Evolutionary conservation across 352 stramenopile genomes (phyloP), one percentile per base, ranked within the genome.

Genomic region (Globisporangium viniferum): DNA sequence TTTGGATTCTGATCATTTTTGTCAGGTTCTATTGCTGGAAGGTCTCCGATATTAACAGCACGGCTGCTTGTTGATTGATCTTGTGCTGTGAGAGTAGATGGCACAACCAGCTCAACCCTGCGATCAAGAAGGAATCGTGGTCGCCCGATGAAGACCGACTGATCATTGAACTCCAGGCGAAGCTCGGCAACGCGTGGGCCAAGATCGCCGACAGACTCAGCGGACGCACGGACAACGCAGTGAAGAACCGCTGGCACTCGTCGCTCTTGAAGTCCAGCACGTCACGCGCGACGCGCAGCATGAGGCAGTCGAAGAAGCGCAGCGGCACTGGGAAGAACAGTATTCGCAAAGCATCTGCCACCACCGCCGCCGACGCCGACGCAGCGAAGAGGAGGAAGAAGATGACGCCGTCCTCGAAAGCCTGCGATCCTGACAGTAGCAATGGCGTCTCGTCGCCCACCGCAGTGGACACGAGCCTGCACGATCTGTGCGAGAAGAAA

Each of bases 201-300:
- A 78, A 78, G 33, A 87, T 89, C 46, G 76, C 78, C 55, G 68
- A 77, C 5, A 29, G 64, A 41, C 73, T 89, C 12, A 71, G 73
- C n/a, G 80, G 80, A 2, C 71, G 80, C 10, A 85, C 78, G 4
- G 80, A 85, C 56, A 89, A 87, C 49, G 73, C 76, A 1, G 71
- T 84, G 35, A 89, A 89, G 60, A 87, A 87, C 58, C 78, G 71
- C 7, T 89, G 80, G 78, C 70, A 85, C 20, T 76, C 73, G 15
- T 70, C 63, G 31, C 22, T 69, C 51, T 12, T 73, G 0, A 69
- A 62, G 39, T 3, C 39, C 20, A 55, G 5, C 9, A 57, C 60
- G 20, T 33, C 18, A 6, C 29, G 33, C 29, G 29, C 14, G 24
- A 44, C 54, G 60, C 18, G 31, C 22, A n/a, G 31, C 20, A 59